Evolutionary conservation across 202 grass and related monocot genomes (phyloP).

Genomic region (Miscanthus sacchariflorus): DNA sequence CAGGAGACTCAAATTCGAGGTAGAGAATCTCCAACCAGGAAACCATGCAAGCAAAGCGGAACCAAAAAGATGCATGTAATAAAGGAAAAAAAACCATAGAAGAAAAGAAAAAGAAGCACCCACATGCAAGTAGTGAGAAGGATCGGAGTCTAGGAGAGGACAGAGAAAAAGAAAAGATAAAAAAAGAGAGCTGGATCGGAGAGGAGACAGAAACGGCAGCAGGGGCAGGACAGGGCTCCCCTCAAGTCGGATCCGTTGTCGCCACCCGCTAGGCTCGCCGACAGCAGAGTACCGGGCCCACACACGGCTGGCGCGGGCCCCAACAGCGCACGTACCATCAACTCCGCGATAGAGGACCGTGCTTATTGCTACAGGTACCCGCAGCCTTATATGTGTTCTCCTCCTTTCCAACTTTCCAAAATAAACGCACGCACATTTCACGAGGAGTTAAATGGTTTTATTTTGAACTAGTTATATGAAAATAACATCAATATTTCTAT

Average conservation of each 20-base stretch:
- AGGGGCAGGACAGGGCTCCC: not conserved
- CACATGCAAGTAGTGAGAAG: slow-evolving; percentile 23
- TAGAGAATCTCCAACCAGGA: slow-evolving; percentile 51
- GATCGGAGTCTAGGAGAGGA: not conserved
- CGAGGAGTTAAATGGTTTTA: too few species aligned
- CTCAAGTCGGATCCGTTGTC: slow-evolving; percentile 51
- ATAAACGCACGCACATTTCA: too few species aligned
- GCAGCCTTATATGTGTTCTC: not conserved
- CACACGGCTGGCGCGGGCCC: not conserved
- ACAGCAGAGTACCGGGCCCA: slow-evolving; percentile 49
- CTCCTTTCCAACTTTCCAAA: too few species aligned
- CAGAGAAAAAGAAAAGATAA: not conserved
- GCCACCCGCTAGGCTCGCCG: slow-evolving; percentile 49
- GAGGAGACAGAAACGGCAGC: slow-evolving; percentile 11
- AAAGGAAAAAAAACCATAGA: slow-evolving; percentile 14
- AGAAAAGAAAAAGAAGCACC: slow-evolving; percentile 44
- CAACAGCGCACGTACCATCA: slow-evolving; percentile 2
- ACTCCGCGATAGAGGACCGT: not conserved
- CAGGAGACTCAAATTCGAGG: not conserved
- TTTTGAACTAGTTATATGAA: too few species aligned
- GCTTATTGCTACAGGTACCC: slow-evolving; percentile 12
- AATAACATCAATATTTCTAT: too few species aligned
- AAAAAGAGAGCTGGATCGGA: not conserved
- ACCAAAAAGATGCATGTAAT: not conserved
- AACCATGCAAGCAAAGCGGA: slow-evolving; percentile 37